phyloP scores from a whole-genome alignment of 2,329 filamentous ascomycete genomes.

The Periconia sp. region DNA sequence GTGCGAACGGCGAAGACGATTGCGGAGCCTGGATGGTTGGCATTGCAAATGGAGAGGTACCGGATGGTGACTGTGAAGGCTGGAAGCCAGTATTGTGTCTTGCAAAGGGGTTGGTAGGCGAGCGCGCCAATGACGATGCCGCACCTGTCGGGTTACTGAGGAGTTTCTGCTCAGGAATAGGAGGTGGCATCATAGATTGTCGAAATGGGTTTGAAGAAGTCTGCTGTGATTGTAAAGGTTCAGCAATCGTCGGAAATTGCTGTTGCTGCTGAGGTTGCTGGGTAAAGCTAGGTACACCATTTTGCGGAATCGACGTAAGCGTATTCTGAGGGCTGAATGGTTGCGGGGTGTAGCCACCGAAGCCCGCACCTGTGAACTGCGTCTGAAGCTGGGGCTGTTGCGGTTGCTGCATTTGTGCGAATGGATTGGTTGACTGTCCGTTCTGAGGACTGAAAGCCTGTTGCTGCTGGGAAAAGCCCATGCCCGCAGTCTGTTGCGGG shows the following conservation, averaged over 20 bases:
- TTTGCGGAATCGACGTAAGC: constrained; percentile 58
- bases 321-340: constrained; percentile 55
- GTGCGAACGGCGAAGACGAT: constrained; percentile 34
- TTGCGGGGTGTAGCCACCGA: constrained; percentile 78
- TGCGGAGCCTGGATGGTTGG: constrained; percentile 35
- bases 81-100: constrained; percentile 57
- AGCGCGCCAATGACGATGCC: constrained; percentile 58
- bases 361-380: constrained; percentile 76
- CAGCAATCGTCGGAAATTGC: constrained; percentile 38
- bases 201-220: constrained; percentile 90
- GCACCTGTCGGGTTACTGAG: constrained; percentile 38
- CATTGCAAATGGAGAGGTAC: constrained; percentile 33
- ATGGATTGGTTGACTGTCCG: constrained; percentile 81
- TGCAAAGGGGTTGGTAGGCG: constrained; percentile 88
- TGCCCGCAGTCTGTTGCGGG: constrained; percentile 50
- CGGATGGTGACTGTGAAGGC: constrained; percentile 30
- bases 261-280: constrained; percentile 41
- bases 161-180: constrained; percentile 32
- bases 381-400: constrained; percentile 58
- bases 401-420: constrained; percentile 87
- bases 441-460: constrained; percentile 61
- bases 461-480: constrained; percentile 38
- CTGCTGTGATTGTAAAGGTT: constrained; percentile 56
- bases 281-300: constrained; percentile 53
- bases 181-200: constrained; percentile 75